These are phyloP conservation scores for Cladosporium sp. DNA, from an alignment of 2,329 filamentous ascomycete genomes.

Conservation along the genomic window DNA sequence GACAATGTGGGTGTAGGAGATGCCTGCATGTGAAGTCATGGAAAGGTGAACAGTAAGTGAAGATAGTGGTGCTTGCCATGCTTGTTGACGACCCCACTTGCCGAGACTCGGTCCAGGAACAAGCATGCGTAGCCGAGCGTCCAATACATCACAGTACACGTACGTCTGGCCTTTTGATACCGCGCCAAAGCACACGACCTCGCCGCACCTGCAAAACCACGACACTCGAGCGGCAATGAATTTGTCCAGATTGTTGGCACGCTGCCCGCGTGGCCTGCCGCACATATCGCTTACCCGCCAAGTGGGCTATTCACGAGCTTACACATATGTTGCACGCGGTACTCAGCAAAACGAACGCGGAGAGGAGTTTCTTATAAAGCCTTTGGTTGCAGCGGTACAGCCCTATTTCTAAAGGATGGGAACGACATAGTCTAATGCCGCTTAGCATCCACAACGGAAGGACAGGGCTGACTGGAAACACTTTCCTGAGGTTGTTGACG, in stretches of 20 bases:
- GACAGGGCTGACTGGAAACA: neutral
- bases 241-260: neutral
- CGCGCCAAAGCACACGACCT: neutral
- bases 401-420: too few species aligned
- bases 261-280: neutral
- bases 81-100: neutral
- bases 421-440: neutral
- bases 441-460: neutral
- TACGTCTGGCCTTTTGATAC: neutral
- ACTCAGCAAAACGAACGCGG: neutral
- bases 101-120: conserved; percentile 10
- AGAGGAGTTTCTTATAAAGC: too few species aligned
- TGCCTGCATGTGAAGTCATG: too few species aligned
- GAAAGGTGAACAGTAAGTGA: too few species aligned
- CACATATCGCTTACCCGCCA: neutral
- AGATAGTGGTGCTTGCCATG: too few species aligned
- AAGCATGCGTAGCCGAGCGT: conserved; percentile 1
- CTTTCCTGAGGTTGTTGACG: neutral
- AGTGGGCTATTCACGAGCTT: neutral
- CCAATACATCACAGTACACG: neutral
- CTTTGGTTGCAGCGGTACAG: neutral
- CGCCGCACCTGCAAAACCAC: neutral
- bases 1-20: too few species aligned
- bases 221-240: neutral
- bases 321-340: neutral